These are phyloP conservation scores for Murraya paniculata DNA, from an alignment of 345 rosid genomes.

Conservation along the genomic window DNA sequence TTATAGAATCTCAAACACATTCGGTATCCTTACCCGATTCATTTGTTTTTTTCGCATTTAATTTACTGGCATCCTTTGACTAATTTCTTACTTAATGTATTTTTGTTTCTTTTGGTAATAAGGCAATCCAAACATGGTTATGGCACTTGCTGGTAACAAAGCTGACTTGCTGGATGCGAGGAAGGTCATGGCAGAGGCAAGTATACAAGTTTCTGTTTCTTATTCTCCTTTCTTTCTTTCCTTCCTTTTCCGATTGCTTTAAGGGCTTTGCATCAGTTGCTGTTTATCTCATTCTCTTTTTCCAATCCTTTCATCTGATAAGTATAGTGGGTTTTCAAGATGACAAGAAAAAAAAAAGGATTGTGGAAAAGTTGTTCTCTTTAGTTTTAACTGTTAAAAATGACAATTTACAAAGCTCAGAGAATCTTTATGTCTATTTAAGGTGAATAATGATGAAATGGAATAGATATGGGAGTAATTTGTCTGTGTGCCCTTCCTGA, in stretches of 20 bases:
- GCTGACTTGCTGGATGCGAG: slow-evolving; percentile 79
- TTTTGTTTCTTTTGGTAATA: slow-evolving; percentile 4
- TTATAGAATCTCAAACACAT: background rate
- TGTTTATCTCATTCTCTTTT: background rate
- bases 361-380: background rate
- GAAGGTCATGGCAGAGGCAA: slow-evolving; percentile 77
- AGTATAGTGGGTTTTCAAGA: background rate
- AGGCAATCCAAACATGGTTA: slow-evolving; percentile 92
- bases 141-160: slow-evolving; percentile 95
- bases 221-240: background rate
- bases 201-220: slow-evolving; percentile 21
- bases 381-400: background rate
- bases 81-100: slow-evolving; percentile 1
- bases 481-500: background rate
- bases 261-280: background rate
- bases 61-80: background rate
- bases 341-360: background rate
- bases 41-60: background rate
- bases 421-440: background rate
- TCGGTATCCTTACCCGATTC: background rate
- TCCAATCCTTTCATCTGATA: background rate
- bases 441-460: background rate
- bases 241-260: background rate
- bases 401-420: background rate
- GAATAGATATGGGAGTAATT: background rate